Conservation (phyloP, 139 green algal genomes). For the Microglena sp. region DNA sequence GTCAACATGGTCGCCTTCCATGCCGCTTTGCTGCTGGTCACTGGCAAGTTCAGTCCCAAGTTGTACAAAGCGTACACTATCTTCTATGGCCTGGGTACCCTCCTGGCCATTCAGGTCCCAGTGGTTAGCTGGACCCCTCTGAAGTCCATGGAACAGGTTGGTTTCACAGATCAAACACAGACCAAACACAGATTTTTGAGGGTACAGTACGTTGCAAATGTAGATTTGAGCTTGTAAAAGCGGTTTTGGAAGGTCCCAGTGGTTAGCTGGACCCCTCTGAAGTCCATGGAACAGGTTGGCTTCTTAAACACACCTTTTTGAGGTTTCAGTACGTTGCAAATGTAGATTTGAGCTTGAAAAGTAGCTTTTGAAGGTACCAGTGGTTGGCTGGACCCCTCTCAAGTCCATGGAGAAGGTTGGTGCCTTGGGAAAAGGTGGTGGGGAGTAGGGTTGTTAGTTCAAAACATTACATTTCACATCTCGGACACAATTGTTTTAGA, state of each 20-base stretch:
- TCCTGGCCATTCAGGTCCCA: slow-evolving; percentile 3
- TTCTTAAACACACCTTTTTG: no score
- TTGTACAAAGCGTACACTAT: slow-evolving; percentile 12
- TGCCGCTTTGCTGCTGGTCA: neutral
- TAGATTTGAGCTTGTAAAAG: no score
- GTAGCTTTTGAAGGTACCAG: neutral
- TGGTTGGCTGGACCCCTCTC: neutral
- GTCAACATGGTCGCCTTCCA: slow-evolving; percentile 7
- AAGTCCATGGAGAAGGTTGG: neutral
- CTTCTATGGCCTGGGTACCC: slow-evolving; percentile 7
- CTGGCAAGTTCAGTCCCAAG: neutral
- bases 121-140: neutral
- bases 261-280: slow-evolving; percentile 1
- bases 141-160: slow-evolving; percentile 11
- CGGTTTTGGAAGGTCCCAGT: slow-evolving; percentile 9
- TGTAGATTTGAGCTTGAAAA: no score
- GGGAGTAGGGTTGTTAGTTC: no score
- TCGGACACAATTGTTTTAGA: no score
- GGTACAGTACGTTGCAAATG: no score
- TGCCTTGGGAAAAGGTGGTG: no score
- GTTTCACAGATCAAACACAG: no score
- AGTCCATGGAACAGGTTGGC: slow-evolving; percentile 10
- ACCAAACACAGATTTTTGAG: no score
- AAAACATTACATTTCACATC: no score
- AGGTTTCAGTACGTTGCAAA: no score